These are phyloP conservation scores for Carnegiea gigantea DNA, from an alignment of 179 eudicot species.

Conservation along the genomic window DNA sequence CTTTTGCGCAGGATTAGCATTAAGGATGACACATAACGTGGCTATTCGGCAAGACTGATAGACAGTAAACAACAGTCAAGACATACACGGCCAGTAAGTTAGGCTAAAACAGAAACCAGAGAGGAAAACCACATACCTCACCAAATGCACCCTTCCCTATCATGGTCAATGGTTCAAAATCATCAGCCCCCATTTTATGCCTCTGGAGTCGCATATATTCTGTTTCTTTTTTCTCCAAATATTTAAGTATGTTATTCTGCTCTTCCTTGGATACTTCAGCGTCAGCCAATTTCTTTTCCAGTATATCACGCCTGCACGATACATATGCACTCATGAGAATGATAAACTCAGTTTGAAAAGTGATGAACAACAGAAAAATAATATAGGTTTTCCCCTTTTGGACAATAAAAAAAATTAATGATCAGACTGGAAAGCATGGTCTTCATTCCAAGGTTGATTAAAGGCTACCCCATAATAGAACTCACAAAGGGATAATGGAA, in stretches of 20 bases:
- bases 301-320: conserved; percentile 58
- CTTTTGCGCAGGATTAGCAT: neutral
- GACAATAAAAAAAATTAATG: neutral
- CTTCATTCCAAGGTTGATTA: neutral
- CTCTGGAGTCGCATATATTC: conserved; percentile 88
- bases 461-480: neutral
- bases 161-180: conserved; percentile 85
- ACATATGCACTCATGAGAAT: neutral
- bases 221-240: conserved; percentile 78
- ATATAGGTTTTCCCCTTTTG: neutral
- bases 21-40: neutral
- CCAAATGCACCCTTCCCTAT: conserved; percentile 96
- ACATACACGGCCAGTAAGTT: neutral
- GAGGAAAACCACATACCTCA: conserved; percentile 44
- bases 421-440: neutral
- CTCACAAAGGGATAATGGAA: too few relatives aligned
- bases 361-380: neutral
- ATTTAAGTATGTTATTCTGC: conserved; percentile 62
- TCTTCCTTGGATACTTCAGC: conserved; percentile 84
- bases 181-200: conserved; percentile 93
- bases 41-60: neutral
- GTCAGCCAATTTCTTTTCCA: conserved; percentile 81
- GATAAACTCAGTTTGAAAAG: neutral
- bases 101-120: neutral
- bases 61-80: neutral